Percentiles rank a stretch among this genome's conserved stretches.
phyloP scores from a whole-genome alignment of 179 eudicot species.

The Carnegiea gigantea region DNA sequence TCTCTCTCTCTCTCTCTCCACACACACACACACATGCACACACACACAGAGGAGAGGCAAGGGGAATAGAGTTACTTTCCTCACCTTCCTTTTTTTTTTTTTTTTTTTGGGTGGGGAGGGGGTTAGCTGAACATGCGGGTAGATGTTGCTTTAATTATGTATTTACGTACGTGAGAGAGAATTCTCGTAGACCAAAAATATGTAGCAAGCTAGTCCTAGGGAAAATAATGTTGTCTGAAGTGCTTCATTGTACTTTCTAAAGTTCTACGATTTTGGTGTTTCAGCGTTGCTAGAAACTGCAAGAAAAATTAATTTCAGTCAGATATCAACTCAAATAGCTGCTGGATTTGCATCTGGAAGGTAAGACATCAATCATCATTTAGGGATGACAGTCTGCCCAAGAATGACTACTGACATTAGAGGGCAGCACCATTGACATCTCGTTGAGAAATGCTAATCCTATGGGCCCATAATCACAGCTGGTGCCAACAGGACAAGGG shows the following conservation, averaged over 20 bases:
- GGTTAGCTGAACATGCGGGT: too few species aligned
- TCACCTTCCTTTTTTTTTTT: too few species aligned
- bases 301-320: conserved; percentile 74
- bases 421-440: neutral
- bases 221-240: conserved; percentile 4
- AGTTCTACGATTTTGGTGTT: conserved; percentile 24
- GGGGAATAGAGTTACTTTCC: too few species aligned
- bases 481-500: too few species aligned
- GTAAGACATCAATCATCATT: conserved; percentile 32
- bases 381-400: neutral
- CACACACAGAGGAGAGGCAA: too few species aligned
- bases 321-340: conserved; percentile 64
- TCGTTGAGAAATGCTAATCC: neutral
- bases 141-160: too few species aligned
- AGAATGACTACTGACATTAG: neutral
- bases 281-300: conserved; percentile 93
- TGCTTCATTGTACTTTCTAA: conserved; percentile 7
- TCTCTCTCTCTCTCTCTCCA: too few species aligned
- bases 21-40: too few species aligned
- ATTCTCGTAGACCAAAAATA: neutral
- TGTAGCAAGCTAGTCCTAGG: neutral
- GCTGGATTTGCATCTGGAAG: conserved; percentile 91
- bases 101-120: too few species aligned
- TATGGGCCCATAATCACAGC: too few species aligned
- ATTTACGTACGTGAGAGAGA: neutral